Evolutionary conservation across 2,329 filamentous ascomycete genomes (phyloP).

Genomic region (Xylariaceae sp.): DNA sequence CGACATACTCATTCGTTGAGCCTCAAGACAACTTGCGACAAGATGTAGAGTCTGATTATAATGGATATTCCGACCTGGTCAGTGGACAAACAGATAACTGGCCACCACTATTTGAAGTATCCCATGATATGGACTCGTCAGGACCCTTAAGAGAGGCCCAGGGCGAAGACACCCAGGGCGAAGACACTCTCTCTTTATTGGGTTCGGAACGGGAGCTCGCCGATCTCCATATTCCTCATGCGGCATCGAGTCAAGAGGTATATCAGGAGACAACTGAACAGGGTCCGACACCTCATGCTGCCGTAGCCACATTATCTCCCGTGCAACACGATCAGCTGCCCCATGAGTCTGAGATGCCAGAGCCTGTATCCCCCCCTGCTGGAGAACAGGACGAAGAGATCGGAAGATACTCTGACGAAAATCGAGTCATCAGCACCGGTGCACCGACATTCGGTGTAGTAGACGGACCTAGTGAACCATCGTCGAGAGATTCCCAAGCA

Average conservation of each 20-base stretch:
- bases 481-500: background rate
- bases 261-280: constrained; percentile 4
- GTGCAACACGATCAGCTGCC: background rate
- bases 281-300: background rate
- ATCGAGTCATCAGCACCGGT: background rate
- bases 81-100: constrained; percentile 18
- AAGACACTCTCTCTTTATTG: constrained; percentile 4
- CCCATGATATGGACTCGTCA: constrained; percentile 2
- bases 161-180: constrained; percentile 1
- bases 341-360: background rate
- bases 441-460: background rate
- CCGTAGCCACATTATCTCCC: constrained; percentile 5
- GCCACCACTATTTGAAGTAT: background rate
- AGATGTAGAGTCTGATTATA: constrained; percentile 9
- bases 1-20: background rate
- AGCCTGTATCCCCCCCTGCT: background rate
- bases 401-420: background rate
- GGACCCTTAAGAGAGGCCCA: constrained; percentile 1
- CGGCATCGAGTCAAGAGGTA: background rate
- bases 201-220: background rate
- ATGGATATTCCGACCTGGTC: constrained; percentile 18
- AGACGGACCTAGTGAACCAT: constrained; percentile 3
- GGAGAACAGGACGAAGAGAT: background rate
- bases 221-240: background rate
- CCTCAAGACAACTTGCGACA: constrained; percentile 12